These are phyloP conservation scores for Rubia yunnanensis DNA, from an alignment of 257 asterid species.

Conservation along the genomic window DNA sequence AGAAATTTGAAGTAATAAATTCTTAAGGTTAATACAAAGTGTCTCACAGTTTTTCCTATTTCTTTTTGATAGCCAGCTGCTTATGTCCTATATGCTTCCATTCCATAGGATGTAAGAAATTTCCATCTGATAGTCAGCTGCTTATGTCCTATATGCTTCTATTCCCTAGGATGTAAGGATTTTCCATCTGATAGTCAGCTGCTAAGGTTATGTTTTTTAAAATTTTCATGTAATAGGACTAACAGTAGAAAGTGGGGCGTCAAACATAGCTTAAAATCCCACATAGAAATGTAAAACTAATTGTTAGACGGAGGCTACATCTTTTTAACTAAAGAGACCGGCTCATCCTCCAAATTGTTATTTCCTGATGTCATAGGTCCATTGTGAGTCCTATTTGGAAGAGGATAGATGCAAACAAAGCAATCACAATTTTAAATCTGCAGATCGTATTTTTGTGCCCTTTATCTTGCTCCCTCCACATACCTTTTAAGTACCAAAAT, in stretches of 20 bases:
- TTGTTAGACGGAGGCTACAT: too few species aligned
- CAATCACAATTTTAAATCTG: too few species aligned
- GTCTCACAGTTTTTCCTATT: neutral
- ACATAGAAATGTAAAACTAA: neutral
- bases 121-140: neutral
- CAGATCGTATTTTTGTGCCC: neutral
- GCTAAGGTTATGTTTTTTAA: neutral
- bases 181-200: neutral
- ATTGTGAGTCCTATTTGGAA: neutral
- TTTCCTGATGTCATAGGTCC: neutral
- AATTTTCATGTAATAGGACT: neutral
- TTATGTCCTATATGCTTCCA: neutral
- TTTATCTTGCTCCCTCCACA: conserved; percentile 4
- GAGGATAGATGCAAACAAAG: neutral
- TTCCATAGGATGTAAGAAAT: neutral
- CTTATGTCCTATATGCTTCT: neutral
- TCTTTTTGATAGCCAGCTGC: neutral
- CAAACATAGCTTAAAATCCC: neutral
- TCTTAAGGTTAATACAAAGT: neutral
- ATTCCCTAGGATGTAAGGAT: neutral
- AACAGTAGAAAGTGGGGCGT: neutral
- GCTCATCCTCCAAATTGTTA: neutral
- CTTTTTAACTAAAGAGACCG: neutral
- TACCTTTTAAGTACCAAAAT: conserved; percentile 19
- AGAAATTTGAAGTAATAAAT: neutral